These are phyloP conservation scores for Streptanthus diversifolius DNA, from an alignment of 345 rosid species.

Conservation along the genomic window DNA sequence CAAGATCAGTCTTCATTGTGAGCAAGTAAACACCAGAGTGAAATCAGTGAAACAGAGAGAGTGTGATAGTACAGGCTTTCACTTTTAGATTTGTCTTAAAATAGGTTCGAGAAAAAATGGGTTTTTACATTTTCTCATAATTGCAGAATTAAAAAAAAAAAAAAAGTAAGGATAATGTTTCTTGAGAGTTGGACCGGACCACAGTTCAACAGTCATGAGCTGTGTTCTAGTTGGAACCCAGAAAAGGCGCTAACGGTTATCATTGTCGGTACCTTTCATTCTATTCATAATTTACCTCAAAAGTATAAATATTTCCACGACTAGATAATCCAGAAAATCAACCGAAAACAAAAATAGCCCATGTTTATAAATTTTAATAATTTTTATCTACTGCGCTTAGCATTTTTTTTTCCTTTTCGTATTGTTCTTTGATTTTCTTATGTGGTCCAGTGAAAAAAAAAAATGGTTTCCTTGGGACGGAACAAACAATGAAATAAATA, in stretches of 20 bases:
- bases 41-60: background rate
- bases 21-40: background rate
- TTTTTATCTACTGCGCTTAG: background rate
- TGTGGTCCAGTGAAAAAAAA: no score
- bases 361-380: background rate
- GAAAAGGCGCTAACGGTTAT: slow-evolving; percentile 30
- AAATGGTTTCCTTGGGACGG: background rate
- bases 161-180: background rate
- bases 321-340: background rate
- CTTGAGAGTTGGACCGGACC: slow-evolving; percentile 34
- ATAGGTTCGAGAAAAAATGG: background rate
- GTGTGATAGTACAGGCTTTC: background rate
- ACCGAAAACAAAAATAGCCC: background rate
- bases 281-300: background rate
- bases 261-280: slow-evolving; percentile 23
- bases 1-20: slow-evolving; percentile 13
- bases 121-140: background rate
- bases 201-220: slow-evolving; percentile 32
- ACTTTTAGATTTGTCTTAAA: slow-evolving; percentile 11
- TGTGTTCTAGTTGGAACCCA: slow-evolving; percentile 27
- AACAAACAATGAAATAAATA: background rate
- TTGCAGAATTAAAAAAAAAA: background rate
- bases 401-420: background rate
- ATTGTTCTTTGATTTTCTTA: background rate
- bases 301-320: background rate